phyloP scores from a whole-genome alignment of 1,284 basidiomycete genomes.

The Heterobasidion occidentale region DNA sequence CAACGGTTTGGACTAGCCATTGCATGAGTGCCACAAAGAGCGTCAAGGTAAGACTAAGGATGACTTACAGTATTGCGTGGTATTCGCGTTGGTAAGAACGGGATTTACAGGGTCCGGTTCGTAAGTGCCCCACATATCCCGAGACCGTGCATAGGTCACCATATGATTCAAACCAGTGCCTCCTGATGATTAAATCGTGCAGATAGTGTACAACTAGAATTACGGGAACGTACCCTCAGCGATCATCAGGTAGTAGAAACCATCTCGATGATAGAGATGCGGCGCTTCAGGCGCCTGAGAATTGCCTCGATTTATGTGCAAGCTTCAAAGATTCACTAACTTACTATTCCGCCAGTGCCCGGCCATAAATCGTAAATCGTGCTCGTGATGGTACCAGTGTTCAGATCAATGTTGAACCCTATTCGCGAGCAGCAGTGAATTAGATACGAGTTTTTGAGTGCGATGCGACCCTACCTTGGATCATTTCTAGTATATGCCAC shows the following conservation, averaged over 20 bases:
- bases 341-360: constrained; percentile 25
- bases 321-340: background rate
- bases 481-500: constrained; percentile 23
- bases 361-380: constrained; percentile 23
- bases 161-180: constrained; percentile 25
- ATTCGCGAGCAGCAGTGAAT: background rate
- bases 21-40: background rate
- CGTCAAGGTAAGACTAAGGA: background rate
- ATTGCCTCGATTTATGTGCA: background rate
- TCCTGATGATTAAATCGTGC: constrained; percentile 8
- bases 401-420: constrained; percentile 23
- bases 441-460: no score
- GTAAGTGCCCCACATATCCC: constrained; percentile 18
- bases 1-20: constrained; percentile 18
- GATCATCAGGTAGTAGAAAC: constrained; percentile 21
- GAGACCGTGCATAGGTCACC: constrained; percentile 24
- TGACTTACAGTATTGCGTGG: constrained; percentile 15
- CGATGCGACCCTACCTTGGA: constrained; percentile 11
- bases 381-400: constrained; percentile 21
- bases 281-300: constrained; percentile 21
- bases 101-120: constrained; percentile 15
- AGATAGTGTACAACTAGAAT: background rate
- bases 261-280: constrained; percentile 19
- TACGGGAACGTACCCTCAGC: constrained; percentile 17
- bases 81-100: constrained; percentile 18